Conservation (phyloP, 805 yeast genomes). For the Ogataea ramenticola region DNA sequence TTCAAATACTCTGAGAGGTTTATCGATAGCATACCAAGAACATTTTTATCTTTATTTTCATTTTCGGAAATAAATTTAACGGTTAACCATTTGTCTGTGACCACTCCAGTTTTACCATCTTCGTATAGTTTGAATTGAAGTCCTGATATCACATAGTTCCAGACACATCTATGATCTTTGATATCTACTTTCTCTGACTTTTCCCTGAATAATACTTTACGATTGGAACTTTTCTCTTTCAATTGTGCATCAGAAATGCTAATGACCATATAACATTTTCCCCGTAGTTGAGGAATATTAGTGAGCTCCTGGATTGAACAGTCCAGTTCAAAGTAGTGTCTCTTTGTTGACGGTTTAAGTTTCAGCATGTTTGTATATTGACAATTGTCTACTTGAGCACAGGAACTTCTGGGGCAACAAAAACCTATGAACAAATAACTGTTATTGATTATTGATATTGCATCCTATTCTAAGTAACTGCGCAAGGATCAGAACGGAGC, state of each 20-base stretch:
- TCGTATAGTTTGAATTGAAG: slow-evolving; percentile 34
- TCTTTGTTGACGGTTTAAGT: not conserved
- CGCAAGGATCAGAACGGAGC: no score
- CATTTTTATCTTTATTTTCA: slow-evolving; percentile 26
- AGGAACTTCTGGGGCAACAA: no score
- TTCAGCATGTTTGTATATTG: no score
- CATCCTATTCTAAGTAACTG: no score
- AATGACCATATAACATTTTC: slow-evolving; percentile 52
- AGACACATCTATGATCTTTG: slow-evolving; percentile 43
- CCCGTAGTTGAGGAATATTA: slow-evolving; percentile 79
- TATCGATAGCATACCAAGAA: slow-evolving; percentile 59
- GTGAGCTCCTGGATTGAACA: slow-evolving; percentile 60
- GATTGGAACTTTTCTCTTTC: slow-evolving; percentile 1
- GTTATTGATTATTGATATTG: no score
- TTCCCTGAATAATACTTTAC: slow-evolving; percentile 21
- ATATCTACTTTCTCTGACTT: slow-evolving; percentile 37
- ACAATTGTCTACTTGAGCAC: no score
- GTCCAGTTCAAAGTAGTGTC: slow-evolving; percentile 44
- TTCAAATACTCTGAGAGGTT: slow-evolving; percentile 68
- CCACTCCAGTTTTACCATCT: slow-evolving; percentile 29
- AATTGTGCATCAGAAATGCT: slow-evolving; percentile 12
- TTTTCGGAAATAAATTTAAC: slow-evolving; percentile 30
- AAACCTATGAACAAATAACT: no score
- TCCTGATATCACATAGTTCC: slow-evolving; percentile 29
- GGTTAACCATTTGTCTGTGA: slow-evolving; percentile 35